phyloP scores from a whole-genome alignment of 1,284 basidiomycete genomes.

The Trichosporon ovoides region DNA sequence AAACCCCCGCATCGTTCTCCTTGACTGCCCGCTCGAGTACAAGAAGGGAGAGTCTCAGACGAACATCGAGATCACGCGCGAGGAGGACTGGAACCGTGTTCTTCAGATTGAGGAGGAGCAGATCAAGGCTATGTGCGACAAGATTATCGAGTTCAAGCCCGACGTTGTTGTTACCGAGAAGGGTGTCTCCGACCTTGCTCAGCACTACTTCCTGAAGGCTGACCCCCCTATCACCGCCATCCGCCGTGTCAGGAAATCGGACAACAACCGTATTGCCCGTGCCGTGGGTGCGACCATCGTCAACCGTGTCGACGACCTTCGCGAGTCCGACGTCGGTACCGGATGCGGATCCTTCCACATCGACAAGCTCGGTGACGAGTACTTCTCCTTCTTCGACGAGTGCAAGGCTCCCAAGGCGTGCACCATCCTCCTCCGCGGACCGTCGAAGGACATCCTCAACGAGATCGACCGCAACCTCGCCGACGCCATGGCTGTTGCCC shows the following conservation, averaged over 20 bases:
- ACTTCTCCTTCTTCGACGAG: constrained; percentile 93
- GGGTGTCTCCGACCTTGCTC: constrained; percentile 92
- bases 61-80: constrained; percentile 95
- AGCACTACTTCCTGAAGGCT: constrained; percentile 83
- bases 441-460: constrained; percentile 96
- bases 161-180: constrained; percentile 96
- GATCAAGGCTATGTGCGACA: constrained; percentile 80
- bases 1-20: constrained; percentile 81
- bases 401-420: constrained; percentile 94
- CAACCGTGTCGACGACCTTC: constrained; percentile 90
- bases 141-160: constrained; percentile 88
- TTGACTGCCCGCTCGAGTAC: constrained; percentile 97
- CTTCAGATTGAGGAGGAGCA: constrained; percentile 98
- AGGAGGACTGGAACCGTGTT: constrained; percentile 86
- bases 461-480: constrained; percentile 97
- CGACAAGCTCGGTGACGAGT: constrained; percentile 98
- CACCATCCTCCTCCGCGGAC: constrained; percentile 96
- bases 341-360: constrained; percentile 91
- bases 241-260: constrained; percentile 91
- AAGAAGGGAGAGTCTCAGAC: constrained; percentile 99
- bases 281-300: constrained; percentile 95
- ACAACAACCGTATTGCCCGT: constrained; percentile 97
- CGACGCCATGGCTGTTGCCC: constrained; percentile 94
- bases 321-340: constrained; percentile 86
- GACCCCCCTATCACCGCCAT: constrained; percentile 74